Evolutionary conservation across 495 filamentous ascomycete genomes (phyloP).

Genomic region (Clavariopsis aquatica): DNA sequence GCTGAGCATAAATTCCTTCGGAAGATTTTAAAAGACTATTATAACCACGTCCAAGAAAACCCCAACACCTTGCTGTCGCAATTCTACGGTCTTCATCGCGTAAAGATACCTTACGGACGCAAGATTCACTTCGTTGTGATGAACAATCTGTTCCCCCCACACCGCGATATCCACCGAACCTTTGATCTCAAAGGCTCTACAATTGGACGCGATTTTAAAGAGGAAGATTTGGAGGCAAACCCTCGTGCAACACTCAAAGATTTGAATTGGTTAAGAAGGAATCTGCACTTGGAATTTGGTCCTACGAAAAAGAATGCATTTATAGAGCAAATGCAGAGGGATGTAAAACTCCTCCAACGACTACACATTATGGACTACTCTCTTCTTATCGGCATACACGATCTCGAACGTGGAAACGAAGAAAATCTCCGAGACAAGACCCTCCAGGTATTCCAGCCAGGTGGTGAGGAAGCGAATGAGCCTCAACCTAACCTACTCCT

Average conservation of each 20-base stretch:
- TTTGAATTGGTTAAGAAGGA: slow-evolving; percentile 89
- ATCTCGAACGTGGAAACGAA: slow-evolving; percentile 83
- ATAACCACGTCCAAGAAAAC: slow-evolving; percentile 86
- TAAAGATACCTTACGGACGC: slow-evolving; percentile 96
- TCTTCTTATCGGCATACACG: slow-evolving; percentile 90
- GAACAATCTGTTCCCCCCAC: slow-evolving; percentile 98
- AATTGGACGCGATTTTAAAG: slow-evolving; percentile 84
- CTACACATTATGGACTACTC: slow-evolving; percentile 99
- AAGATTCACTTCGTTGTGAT: slow-evolving; percentile 99
- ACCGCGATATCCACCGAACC: slow-evolving; percentile 94
- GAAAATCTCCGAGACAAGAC: slow-evolving; percentile 95
- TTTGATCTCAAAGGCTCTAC: slow-evolving; percentile 99
- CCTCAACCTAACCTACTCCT: slow-evolving; percentile 63
- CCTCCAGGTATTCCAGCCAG: slow-evolving; percentile 91
- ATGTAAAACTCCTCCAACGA: slow-evolving; percentile 80
- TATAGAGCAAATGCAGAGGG: slow-evolving; percentile 80
- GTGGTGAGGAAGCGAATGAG: slow-evolving; percentile 63
- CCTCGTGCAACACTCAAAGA: slow-evolving; percentile 95
- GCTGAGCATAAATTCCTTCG: slow-evolving; percentile 93
- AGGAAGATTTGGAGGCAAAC: slow-evolving; percentile 83
- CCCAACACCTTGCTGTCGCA: slow-evolving; percentile 96
- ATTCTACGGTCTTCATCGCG: slow-evolving; percentile 95
- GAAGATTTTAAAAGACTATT: slow-evolving; percentile 91
- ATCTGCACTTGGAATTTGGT: slow-evolving; percentile 83
- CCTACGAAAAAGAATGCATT: slow-evolving; percentile 82